phyloP scores from a whole-genome alignment of 768 basidiomycete species.

The Boletus sensibilis region DNA sequence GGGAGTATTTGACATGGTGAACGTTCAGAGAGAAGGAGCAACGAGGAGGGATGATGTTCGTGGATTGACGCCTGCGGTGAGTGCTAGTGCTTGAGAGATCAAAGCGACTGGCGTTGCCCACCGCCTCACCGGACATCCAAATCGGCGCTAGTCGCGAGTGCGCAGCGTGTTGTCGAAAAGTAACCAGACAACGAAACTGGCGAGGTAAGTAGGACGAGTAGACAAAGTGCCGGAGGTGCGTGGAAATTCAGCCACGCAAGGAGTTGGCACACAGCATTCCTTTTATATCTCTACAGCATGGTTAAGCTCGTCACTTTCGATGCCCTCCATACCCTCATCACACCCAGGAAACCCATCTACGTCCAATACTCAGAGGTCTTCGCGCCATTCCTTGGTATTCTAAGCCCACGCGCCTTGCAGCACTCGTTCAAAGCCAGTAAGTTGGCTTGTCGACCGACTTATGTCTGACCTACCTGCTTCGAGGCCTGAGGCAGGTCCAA shows the following conservation, averaged over 20 bases:
- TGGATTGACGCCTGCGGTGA: conserved; percentile 34
- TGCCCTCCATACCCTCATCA: conserved; percentile 70
- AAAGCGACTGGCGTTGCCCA: conserved; percentile 12
- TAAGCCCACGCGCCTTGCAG: conserved; percentile 53
- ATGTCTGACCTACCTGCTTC: conserved; percentile 5
- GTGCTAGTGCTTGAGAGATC: conserved; percentile 17
- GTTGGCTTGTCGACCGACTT: not conserved
- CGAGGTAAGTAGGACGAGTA: conserved; percentile 6
- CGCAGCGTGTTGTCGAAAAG: conserved; percentile 8
- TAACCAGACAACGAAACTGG: not conserved
- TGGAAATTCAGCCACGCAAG: conserved; percentile 5
- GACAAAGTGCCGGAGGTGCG: conserved; percentile 12
- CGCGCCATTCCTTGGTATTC: conserved; percentile 60
- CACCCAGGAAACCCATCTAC: conserved; percentile 65
- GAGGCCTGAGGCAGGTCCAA: conserved; percentile 54
- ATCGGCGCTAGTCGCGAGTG: conserved; percentile 17
- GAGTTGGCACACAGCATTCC: conserved; percentile 2
- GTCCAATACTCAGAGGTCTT: conserved; percentile 63
- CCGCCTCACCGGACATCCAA: conserved; percentile 19
- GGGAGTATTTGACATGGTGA: conserved; percentile 29
- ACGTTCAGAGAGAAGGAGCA: conserved; percentile 16
- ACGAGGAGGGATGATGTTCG: conserved; percentile 14
- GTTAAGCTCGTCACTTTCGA: conserved; percentile 79
- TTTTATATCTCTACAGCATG: conserved; percentile 11
- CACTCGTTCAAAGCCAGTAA: conserved; percentile 60